Evolutionary conservation across 495 filamentous ascomycete genomes (phyloP), one percentile per base, ranked within the genome.

Genomic region (Aspergillus biplanus): DNA sequence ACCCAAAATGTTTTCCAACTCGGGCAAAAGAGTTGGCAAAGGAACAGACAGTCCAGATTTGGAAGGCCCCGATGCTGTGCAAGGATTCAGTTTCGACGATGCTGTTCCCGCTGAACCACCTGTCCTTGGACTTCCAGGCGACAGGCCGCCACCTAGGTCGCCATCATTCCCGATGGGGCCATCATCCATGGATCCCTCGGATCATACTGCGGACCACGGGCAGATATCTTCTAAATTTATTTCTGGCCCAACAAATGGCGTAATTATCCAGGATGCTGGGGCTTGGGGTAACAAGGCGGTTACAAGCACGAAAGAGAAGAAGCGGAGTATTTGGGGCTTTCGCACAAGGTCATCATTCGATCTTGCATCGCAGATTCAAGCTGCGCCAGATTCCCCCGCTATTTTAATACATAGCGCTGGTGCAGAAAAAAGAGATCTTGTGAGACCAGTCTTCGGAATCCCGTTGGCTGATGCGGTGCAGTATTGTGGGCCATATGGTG

Each of bases 241-340:
- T 50, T 97, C 95, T 7, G 91, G 82, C 31, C 95, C 96, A 2
- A 93, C 88, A 44, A 96, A 97, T 74, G 90, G 90, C 50, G 80
- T 89, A 33, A 80, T 92, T 16, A 98, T 99, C 63, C 89, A 93
- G 31, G 90, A 97, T 77, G 85, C 86, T n/a, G 87, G 87, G 47
- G 83, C 86, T 3, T 97, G 94, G 94, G 95, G 94, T 33, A 92
- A 88, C 70, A 95, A 89, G 74, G 72, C 83, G 48, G 58, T 56
- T 9, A 68, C 62, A 9, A 69, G 62, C 52, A 81, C 80, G 32
- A 92, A 90, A 61, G 91, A 93, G 69, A 90, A 92, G 72, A 97
- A 97, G 74, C 88, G 95, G 46, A 94, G 93, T 75, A 96, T 99
- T 71, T 98, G 92, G 81, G 92, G 91, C 0, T 97, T 97, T 71